Evolutionary conservation across 306 rosid species (phyloP), one percentile per base, ranked within the genome.

Genomic region (Prosopis cineraria): DNA sequence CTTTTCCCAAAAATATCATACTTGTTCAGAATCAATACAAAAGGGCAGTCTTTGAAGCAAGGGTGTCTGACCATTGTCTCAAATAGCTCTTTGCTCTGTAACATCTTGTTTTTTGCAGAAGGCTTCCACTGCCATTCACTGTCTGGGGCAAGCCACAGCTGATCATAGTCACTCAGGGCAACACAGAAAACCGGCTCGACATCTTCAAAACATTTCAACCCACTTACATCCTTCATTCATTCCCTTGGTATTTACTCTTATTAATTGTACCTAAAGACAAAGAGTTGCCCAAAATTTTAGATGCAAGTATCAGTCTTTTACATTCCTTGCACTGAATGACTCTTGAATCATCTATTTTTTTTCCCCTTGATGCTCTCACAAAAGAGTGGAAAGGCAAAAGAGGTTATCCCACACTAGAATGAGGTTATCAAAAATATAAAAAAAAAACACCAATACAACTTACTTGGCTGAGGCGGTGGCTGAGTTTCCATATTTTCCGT

Each of bases 141-240:
- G 44, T 92, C 96, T 3, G 93, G 86, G 45, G 86, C 78, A 48
- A 90, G 82, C 65, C 77, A 91, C 74, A 91, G 41, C 80, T 93
- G 99, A 80, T 93, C 96, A 12, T 82, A 96, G 85, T 96, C 96
- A 3, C 93, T 96, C 47, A 96, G 92, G 29, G 96, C 73, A n/a
- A 89, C 83, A 1, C 96, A 93, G 44, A 93, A 96, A 64, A 93
- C 91, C 19, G 9, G 87, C 98, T 11, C 97, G 88, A 96, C 99
- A 41, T 96, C 99, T 87, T 93, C 98, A 20, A 20, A 96, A 96
- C 99, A 96, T 96, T 83, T 93, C 99, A 59, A 93, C 98, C 99
- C 99, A 93, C 78, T 93, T 96, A 81, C 99, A 91, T 31, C 99
- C 96, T 67, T 95, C 98, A 37, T 65, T 91, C 88, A 96, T 89